A percentile compares a stretch with the other conserved stretches of the same genome.
Conservation (phyloP, 805 yeast genomes). For the Metschnikowia noctiluminum region DNA sequence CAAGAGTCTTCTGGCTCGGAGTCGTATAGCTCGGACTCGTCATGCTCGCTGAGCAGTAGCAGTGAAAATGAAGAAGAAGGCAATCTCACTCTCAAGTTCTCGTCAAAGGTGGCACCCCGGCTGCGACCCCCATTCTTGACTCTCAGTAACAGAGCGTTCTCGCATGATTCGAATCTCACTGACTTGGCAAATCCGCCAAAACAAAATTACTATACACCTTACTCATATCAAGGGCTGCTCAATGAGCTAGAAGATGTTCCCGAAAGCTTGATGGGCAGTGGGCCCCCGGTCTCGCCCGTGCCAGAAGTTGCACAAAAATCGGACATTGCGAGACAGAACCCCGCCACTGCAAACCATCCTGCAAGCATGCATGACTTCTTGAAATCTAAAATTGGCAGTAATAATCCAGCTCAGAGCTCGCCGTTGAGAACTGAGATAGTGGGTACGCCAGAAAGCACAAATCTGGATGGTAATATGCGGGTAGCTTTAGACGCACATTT, state of each 20-base stretch:
- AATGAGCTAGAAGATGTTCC: slow-evolving; percentile 44
- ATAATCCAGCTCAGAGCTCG: slow-evolving; percentile 13
- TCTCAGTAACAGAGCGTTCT: slow-evolving; percentile 34
- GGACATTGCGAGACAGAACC: not conserved
- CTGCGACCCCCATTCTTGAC: slow-evolving; percentile 34
- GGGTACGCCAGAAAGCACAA: slow-evolving; percentile 6
- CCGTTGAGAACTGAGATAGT: slow-evolving; percentile 16
- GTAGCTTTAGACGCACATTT: slow-evolving; percentile 3
- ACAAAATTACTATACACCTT: slow-evolving; percentile 23
- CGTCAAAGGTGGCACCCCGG: slow-evolving; percentile 36
- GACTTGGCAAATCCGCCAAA: slow-evolving; percentile 19
- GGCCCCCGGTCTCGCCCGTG: not conserved
- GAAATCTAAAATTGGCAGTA: slow-evolving; percentile 5
- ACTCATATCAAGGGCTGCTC: slow-evolving; percentile 27
- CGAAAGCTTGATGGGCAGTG: slow-evolving; percentile 29
- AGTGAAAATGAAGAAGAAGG: slow-evolving; percentile 41
- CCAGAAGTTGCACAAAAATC: slow-evolving; percentile 3
- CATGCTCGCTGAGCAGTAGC: slow-evolving; percentile 15
- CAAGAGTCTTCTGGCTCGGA: slow-evolving; percentile 14
- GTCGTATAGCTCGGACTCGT: slow-evolving; percentile 13
- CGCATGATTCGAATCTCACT: slow-evolving; percentile 42
- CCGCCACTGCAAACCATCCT: not conserved
- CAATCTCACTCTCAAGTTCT: slow-evolving; percentile 43
- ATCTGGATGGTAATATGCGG: slow-evolving; percentile 3
- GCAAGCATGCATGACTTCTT: slow-evolving; percentile 6